Evolutionary conservation across 2,329 filamentous ascomycete genomes (phyloP).

Genomic region (Hypoxylon sp.): DNA sequence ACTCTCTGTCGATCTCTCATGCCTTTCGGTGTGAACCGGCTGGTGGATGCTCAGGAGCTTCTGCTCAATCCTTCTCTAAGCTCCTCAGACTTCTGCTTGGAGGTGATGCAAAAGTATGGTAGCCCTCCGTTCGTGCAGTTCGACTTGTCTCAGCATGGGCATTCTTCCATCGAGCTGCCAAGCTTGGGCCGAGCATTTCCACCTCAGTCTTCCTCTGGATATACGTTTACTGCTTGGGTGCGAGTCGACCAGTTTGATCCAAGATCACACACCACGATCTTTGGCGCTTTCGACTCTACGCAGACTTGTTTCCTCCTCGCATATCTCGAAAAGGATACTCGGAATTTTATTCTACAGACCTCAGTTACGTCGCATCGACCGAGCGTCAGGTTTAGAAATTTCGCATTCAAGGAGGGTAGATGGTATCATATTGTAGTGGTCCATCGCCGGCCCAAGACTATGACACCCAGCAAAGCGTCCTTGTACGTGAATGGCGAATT

Average conservation of each 20-base stretch:
- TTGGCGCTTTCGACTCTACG: conserved; percentile 89
- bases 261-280: conserved; percentile 89
- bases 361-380: conserved; percentile 86
- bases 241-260: conserved; percentile 87
- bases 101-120: conserved; percentile 76
- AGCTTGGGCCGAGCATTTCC: conserved; percentile 88
- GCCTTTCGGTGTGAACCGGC: conserved; percentile 76
- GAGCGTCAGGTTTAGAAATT: conserved; percentile 91
- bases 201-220: conserved; percentile 79
- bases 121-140: conserved; percentile 91
- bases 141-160: conserved; percentile 86
- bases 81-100: conserved; percentile 74
- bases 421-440: conserved; percentile 97
- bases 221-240: conserved; percentile 90
- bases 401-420: conserved; percentile 73
- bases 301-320: conserved; percentile 94
- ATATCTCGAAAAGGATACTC: conserved; percentile 92
- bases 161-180: conserved; percentile 87
- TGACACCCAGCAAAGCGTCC: conserved; percentile 79
- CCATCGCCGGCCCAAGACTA: conserved; percentile 79
- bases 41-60: conserved; percentile 85
- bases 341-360: conserved; percentile 94
- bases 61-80: conserved; percentile 60
- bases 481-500: conserved; percentile 95
- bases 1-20: conserved; percentile 74